Evolutionary conservation across 2,329 filamentous ascomycete genomes (phyloP).

Genomic region (Fusarium camptoceras): DNA sequence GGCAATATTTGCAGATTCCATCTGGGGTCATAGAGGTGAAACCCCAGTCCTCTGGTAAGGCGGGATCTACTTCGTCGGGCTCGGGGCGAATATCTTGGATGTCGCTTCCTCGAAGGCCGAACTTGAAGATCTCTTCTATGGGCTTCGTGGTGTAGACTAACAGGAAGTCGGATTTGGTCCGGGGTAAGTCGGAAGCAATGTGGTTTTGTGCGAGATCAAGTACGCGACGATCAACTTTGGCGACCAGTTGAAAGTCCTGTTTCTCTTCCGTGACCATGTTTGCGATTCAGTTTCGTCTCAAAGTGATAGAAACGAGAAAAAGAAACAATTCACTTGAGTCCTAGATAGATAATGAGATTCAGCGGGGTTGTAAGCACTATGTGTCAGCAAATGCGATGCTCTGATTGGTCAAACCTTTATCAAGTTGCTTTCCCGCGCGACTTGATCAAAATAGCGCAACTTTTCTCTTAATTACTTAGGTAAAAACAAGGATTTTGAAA

Average conservation of each 20-base stretch:
- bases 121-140: not conserved
- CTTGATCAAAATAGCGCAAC: no score
- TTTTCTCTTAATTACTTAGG: no score
- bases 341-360: not conserved
- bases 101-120: conserved; percentile 2
- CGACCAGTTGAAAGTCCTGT: not conserved
- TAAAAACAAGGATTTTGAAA: no score
- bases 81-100: not conserved
- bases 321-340: not conserved
- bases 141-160: conserved; percentile 1
- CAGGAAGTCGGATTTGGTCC: not conserved
- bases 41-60: not conserved
- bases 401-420: no score
- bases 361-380: not conserved
- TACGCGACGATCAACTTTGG: not conserved
- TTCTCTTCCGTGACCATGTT: not conserved
- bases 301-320: not conserved
- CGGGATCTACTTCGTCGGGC: fast-evolving
- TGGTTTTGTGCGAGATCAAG: not conserved
- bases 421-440: no score
- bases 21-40: not conserved
- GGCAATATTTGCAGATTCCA: conserved; percentile 13
- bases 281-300: not conserved
- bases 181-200: not conserved
- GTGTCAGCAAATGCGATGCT: no score